phyloP scores from a whole-genome alignment of 2,329 filamentous ascomycete species.

The Phaeosphaeriaceae sp. region DNA sequence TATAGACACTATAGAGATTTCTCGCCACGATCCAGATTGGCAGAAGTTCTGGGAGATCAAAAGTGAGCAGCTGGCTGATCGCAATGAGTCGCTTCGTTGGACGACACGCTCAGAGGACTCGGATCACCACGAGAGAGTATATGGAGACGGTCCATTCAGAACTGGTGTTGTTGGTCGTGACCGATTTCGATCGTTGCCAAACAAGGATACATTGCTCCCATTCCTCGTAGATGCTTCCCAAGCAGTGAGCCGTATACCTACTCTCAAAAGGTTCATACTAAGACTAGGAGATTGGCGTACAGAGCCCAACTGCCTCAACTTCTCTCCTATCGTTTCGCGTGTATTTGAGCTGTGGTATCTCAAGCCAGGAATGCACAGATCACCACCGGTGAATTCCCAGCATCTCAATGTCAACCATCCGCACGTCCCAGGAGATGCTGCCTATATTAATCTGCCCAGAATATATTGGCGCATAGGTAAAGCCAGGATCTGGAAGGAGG shows the following conservation, averaged over 20 bases:
- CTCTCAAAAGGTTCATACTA: conserved; percentile 6
- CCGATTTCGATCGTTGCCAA: conserved; percentile 1
- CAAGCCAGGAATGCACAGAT: conserved; percentile 5
- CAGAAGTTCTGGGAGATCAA: conserved; percentile 3
- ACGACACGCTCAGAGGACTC: neutral
- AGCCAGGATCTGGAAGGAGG: conserved; percentile 4
- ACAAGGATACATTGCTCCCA: conserved; percentile 4
- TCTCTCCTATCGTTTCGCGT: neutral
- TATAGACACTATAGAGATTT: conserved; percentile 4
- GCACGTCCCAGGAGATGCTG: conserved; percentile 1
- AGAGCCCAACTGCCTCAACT: neutral
- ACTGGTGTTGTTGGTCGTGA: neutral
- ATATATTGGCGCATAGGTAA: conserved; percentile 10
- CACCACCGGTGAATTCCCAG: neutral
- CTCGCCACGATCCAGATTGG: neutral
- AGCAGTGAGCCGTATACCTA: neutral
- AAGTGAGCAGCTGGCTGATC: neutral
- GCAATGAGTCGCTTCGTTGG: neutral
- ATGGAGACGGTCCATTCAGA: conserved; percentile 6
- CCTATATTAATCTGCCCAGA: conserved; percentile 2
- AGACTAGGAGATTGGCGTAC: neutral
- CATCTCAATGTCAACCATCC: neutral
- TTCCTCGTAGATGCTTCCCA: conserved; percentile 6
- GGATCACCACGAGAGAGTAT: neutral
- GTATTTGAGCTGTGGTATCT: conserved; percentile 14